phyloP scores from a whole-genome alignment of 371 early-diverging fungal genomes.

The Mortierella polycephala region DNA sequence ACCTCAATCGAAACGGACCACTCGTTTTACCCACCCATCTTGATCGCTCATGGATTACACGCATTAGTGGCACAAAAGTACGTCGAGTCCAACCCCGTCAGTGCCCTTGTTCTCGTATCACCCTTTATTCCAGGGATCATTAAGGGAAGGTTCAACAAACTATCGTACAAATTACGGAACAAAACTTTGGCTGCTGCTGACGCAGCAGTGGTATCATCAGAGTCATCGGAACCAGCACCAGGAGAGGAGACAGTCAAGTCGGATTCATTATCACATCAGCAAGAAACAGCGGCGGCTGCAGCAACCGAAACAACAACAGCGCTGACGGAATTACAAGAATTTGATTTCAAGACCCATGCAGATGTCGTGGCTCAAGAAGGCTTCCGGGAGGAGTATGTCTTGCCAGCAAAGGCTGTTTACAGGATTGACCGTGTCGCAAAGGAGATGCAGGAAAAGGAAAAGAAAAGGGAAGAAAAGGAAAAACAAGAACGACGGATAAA shows the following conservation, averaged over 20 bases:
- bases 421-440: constrained; percentile 47
- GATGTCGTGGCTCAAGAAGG: constrained; percentile 37
- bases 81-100: constrained; percentile 55
- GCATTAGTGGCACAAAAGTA: constrained; percentile 50
- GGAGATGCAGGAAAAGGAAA: constrained; percentile 35
- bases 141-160: constrained; percentile 25
- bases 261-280: background rate
- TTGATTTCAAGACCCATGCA: constrained; percentile 35
- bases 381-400: constrained; percentile 33
- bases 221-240: background rate
- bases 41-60: constrained; percentile 54
- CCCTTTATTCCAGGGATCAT: constrained; percentile 47
- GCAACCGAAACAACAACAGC: background rate
- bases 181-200: background rate
- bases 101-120: constrained; percentile 48
- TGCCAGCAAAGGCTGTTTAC: constrained; percentile 47
- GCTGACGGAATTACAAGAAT: background rate
- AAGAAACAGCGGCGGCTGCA: background rate
- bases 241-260: background rate
- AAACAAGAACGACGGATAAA: background rate
- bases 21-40: constrained; percentile 50
- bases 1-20: constrained; percentile 50
- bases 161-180: constrained; percentile 23
- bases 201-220: constrained; percentile 1
- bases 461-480: constrained; percentile 16